Percentiles rank a stretch among this genome's conserved stretches.
These are phyloP conservation scores for Colletotrichum eleusines DNA, from an alignment of 2,329 filamentous ascomycete genomes.

Conservation along the genomic window DNA sequence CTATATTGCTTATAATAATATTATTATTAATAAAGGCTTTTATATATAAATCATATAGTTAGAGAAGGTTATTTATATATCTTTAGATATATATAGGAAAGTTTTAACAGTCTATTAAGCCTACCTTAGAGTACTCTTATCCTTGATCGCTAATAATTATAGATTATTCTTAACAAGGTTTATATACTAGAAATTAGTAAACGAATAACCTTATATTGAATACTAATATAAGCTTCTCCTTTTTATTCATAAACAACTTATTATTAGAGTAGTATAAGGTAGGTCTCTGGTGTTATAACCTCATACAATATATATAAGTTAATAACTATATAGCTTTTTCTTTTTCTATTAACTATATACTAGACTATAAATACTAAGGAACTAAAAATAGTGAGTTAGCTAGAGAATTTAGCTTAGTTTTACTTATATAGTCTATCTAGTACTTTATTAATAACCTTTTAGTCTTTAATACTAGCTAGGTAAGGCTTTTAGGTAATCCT, in stretches of 20 bases:
- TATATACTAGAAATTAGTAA: neutral
- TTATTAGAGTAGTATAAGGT: neutral
- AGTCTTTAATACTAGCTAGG: no score
- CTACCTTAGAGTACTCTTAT: neutral
- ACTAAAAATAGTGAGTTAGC: neutral
- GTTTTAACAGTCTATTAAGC: neutral
- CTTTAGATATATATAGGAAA: neutral
- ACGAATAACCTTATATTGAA: neutral
- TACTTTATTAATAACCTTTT: neutral
- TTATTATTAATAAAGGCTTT: neutral
- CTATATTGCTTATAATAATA: neutral
- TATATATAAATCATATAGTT: neutral
- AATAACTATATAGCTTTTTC: neutral
- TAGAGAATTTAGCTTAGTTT: neutral
- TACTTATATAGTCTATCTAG: neutral
- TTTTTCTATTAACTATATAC: neutral
- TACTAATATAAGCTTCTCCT: neutral
- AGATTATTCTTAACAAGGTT: neutral
- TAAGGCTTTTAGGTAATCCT: no score
- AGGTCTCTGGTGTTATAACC: neutral
- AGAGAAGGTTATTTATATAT: neutral
- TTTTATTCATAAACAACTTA: neutral
- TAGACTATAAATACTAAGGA: neutral
- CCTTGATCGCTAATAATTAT: neutral
- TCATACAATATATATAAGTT: neutral